Percentiles rank a stretch among this genome's conserved stretches.
Conservation (phyloP, 1,139 yeast species). For the Sugiyamaella neomexicana region DNA sequence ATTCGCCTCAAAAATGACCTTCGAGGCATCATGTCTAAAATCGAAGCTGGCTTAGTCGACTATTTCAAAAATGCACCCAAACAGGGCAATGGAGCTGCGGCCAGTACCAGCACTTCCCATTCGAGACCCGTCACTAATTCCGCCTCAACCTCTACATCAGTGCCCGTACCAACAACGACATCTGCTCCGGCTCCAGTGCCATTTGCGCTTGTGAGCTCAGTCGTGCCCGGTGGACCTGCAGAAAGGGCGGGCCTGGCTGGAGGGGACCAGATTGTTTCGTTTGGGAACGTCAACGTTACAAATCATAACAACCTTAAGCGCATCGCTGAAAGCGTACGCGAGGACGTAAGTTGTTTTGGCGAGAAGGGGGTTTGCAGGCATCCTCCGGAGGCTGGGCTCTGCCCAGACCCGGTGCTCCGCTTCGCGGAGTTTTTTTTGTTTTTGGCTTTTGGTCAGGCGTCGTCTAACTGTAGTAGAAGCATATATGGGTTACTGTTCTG, state of each 20-base stretch:
- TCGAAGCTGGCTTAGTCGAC: conserved; percentile 50
- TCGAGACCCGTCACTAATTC: conserved; percentile 10
- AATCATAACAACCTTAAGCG: conserved; percentile 51
- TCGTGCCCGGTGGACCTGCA: conserved; percentile 40
- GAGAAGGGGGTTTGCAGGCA: not conserved
- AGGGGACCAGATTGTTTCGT: conserved; percentile 52
- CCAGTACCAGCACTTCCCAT: conserved; percentile 16
- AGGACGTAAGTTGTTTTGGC: conserved; percentile 14
- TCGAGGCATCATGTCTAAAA: conserved; percentile 48
- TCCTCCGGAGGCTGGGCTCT: conserved; percentile 1
- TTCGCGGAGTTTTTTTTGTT: not conserved
- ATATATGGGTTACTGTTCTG: conserved; percentile 43
- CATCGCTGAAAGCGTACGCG: conserved; percentile 41
- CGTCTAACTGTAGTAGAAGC: conserved; percentile 27
- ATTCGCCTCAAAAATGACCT: conserved; percentile 72
- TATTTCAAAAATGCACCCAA: conserved; percentile 41
- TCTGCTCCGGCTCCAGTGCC: conserved; percentile 40
- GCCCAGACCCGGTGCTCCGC: not conserved
- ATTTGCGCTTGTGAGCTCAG: conserved; percentile 56
- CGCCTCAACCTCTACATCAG: conserved; percentile 12
- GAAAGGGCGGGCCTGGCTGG: conserved; percentile 37
- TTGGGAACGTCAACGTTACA: conserved; percentile 56
- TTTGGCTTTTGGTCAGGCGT: not conserved
- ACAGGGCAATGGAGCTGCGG: conserved; percentile 11
- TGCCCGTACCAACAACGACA: conserved; percentile 13